Conservation (phyloP, 148 eudicot species). For the Simmondsia chinensis region DNA sequence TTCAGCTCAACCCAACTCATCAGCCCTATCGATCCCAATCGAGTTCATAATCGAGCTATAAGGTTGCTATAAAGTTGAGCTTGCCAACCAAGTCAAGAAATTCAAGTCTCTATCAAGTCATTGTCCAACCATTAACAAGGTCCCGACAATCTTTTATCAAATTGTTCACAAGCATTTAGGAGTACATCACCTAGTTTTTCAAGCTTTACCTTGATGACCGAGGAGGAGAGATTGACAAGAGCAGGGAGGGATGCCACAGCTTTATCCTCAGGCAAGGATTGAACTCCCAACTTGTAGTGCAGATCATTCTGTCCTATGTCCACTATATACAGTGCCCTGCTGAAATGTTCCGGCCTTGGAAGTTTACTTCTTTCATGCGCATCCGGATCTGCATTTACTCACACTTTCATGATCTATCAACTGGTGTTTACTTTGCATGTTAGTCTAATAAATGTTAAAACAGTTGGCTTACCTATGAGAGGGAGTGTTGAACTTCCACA, state of each 20-base stretch:
- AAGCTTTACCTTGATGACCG: constrained; percentile 19
- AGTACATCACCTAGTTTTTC: too few species aligned
- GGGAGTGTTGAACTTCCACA: neutral
- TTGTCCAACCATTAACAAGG: neutral
- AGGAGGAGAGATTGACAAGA: constrained; percentile 17
- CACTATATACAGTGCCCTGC: constrained; percentile 42
- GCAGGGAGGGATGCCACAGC: constrained; percentile 14
- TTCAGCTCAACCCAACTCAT: too few species aligned
- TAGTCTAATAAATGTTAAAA: too few species aligned
- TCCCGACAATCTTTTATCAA: constrained; percentile 1
- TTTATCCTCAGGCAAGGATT: constrained; percentile 18
- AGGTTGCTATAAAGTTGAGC: too few species aligned
- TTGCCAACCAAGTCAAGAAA: too few species aligned
- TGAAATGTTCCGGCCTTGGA: constrained; percentile 30
- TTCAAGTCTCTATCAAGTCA: too few species aligned
- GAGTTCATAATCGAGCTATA: too few species aligned
- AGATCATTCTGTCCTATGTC: constrained; percentile 46
- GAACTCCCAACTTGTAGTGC: constrained; percentile 11
- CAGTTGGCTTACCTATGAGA: too few species aligned
- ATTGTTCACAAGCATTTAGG: too few species aligned
- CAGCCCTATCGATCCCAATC: too few species aligned
- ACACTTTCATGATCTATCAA: neutral
- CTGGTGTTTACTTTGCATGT: too few species aligned
- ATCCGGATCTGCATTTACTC: neutral
- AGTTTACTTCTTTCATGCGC: constrained; percentile 6